phyloP scores from a whole-genome alignment of 257 asterid species.

The Nicotiana obtusifolia region DNA sequence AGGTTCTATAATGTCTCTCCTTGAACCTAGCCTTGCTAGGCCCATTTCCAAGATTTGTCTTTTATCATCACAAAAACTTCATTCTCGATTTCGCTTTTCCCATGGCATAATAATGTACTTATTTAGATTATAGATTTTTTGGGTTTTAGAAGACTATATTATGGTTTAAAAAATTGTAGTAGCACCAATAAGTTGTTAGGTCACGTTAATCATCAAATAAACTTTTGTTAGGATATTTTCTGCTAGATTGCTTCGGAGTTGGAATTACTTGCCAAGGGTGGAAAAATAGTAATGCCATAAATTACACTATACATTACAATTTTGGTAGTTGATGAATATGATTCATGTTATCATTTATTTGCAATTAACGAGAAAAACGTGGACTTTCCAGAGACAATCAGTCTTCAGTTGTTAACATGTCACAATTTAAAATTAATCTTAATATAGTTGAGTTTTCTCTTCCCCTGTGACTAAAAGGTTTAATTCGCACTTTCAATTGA shows the following conservation, averaged over 20 bases:
- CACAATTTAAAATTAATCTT: neutral
- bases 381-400: too few species aligned
- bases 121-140: neutral
- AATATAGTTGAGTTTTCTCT: neutral
- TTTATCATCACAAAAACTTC: neutral
- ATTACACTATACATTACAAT: neutral
- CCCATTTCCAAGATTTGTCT: conserved; percentile 16
- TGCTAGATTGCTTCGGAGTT: too few species aligned
- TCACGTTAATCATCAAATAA: neutral
- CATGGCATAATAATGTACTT: neutral
- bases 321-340: neutral
- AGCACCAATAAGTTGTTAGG: neutral
- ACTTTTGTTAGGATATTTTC: too few species aligned
- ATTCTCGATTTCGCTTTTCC: neutral
- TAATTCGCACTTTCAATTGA: neutral
- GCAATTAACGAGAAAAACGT: neutral
- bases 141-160: neutral
- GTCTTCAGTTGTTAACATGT: neutral
- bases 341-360: neutral
- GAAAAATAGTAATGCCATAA: neutral
- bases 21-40: conserved; percentile 8
- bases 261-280: neutral
- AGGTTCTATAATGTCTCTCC: conserved; percentile 22
- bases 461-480: neutral
- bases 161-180: neutral